phyloP scores from a whole-genome alignment of 192 early-diverging fungal species.

The Funneliformis mosseae region DNA sequence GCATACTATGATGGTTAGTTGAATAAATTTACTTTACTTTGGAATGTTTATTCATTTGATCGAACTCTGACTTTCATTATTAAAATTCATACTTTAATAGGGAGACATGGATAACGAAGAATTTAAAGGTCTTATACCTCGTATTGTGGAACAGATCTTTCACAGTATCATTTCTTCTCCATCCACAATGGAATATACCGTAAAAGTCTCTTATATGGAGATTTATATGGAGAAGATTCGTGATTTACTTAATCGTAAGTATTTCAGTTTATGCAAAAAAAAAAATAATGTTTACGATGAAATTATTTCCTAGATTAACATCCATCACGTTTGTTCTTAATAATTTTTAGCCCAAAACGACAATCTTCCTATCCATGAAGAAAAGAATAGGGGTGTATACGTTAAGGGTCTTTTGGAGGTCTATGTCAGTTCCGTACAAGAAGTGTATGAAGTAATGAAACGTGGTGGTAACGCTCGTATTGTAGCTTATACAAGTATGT shows the following conservation, averaged over 20 bases:
- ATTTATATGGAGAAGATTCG: conserved; percentile 99
- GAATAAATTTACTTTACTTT: background rate
- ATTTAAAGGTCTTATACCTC: conserved; percentile 94
- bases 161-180: conserved; percentile 89
- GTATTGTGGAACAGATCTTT: conserved; percentile 96
- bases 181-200: conserved; percentile 94
- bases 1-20: conserved; percentile 87
- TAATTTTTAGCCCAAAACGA: conserved; percentile 65
- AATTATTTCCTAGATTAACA: background rate
- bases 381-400: conserved; percentile 95
- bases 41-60: background rate
- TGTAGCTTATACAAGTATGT: conserved; percentile 88
- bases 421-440: conserved; percentile 92
- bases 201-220: conserved; percentile 99
- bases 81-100: conserved; percentile 42
- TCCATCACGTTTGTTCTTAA: background rate
- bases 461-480: conserved; percentile 87
- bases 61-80: background rate
- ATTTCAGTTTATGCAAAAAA: background rate
- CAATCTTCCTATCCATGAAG: conserved; percentile 97
- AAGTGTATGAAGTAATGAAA: conserved; percentile 98
- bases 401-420: conserved; percentile 97
- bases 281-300: background rate
- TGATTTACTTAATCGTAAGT: conserved; percentile 89
- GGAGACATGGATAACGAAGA: conserved; percentile 94